Evolutionary conservation across 2,329 filamentous ascomycete species (phyloP).

Genomic region (Phialophora macrospora): DNA sequence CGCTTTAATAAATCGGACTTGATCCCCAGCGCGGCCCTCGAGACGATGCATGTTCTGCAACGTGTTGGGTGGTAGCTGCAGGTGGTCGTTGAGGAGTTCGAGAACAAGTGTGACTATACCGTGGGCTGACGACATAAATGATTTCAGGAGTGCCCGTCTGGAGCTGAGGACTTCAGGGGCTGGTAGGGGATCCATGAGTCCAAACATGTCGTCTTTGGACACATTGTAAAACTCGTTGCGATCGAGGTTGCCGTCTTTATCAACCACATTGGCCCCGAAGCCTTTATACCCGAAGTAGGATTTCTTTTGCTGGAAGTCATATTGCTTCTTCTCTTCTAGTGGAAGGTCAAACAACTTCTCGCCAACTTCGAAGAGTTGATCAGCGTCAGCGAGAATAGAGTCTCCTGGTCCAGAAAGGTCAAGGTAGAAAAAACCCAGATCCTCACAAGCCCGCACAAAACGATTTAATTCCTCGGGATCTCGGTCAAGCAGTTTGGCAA

Average conservation of each 20-base stretch:
- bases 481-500: conserved; percentile 46
- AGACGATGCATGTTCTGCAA: conserved; percentile 56
- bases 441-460: conserved; percentile 49
- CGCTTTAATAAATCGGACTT: conserved; percentile 59
- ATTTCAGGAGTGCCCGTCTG: conserved; percentile 46
- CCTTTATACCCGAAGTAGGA: conserved; percentile 62
- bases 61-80: conserved; percentile 50
- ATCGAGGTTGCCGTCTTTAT: conserved; percentile 56
- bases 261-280: conserved; percentile 54
- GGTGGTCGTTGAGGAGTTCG: conserved; percentile 50
- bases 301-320: conserved; percentile 57
- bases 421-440: conserved; percentile 64
- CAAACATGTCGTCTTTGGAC: conserved; percentile 59
- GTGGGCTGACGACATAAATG: conserved; percentile 55
- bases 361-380: conserved; percentile 54
- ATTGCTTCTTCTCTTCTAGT: conserved; percentile 59
- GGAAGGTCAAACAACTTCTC: conserved; percentile 55
- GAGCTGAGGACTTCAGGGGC: conserved; percentile 50
- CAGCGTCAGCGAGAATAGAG: conserved; percentile 50
- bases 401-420: conserved; percentile 52
- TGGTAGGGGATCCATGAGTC: conserved; percentile 47
- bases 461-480: conserved; percentile 45
- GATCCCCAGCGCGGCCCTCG: conserved; percentile 53
- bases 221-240: conserved; percentile 63
- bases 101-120: conserved; percentile 54